Evolutionary conservation across 371 early-diverging fungal genomes (phyloP).

Genomic region (Cokeromyces recurvatus): DNA sequence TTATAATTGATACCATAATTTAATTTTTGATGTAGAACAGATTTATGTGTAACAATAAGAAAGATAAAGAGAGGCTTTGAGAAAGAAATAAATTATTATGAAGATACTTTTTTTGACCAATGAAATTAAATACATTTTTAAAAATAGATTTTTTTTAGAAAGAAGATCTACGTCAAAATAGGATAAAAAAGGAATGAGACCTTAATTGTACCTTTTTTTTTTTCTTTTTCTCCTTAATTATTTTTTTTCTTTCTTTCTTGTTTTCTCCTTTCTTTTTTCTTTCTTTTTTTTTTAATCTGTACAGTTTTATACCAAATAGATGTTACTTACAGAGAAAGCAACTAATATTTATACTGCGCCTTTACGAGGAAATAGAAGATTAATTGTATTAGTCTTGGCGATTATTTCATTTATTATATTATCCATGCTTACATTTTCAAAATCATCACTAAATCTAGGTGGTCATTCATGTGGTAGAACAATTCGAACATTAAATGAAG

Average conservation of each 20-base stretch:
- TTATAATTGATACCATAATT: no score
- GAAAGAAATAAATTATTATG: no score
- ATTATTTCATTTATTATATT: slow-evolving; percentile 28
- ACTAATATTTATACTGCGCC: slow-evolving; percentile 18
- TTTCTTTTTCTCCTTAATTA: no score
- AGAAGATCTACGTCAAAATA: no score
- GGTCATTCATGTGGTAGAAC: slow-evolving; percentile 24
- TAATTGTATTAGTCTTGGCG: slow-evolving; percentile 20
- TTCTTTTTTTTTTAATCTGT: not conserved
- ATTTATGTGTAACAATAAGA: no score
- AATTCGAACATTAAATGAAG: slow-evolving; percentile 27
- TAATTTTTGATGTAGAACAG: no score
- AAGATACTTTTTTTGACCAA: no score
- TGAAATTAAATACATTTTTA: no score
- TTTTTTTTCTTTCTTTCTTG: not conserved
- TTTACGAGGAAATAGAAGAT: slow-evolving; percentile 31
- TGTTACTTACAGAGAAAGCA: slow-evolving; percentile 26
- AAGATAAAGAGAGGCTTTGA: no score
- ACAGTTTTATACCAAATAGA: not conserved
- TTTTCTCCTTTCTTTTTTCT: not conserved
- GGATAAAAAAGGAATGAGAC: no score
- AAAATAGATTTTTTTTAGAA: no score
- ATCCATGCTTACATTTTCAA: slow-evolving; percentile 29
- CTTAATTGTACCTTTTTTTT: no score
- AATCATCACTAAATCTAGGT: slow-evolving; percentile 17